These are phyloP conservation scores for Vachellia pachyceras DNA, from an alignment of 306 rosid species.

Conservation along the genomic window DNA sequence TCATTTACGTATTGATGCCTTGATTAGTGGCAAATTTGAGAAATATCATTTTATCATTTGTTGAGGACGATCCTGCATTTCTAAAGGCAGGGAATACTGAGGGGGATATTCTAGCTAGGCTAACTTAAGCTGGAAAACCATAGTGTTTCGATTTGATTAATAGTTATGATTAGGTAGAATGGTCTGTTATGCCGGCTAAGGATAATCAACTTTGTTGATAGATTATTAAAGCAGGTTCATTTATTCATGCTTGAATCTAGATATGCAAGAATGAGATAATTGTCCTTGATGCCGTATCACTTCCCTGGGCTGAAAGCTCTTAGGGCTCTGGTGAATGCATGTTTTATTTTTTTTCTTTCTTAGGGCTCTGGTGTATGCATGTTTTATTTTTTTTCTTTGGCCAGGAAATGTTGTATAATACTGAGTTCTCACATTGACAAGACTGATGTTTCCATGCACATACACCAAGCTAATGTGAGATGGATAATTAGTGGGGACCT, in stretches of 20 bases:
- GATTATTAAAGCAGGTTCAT: conserved; percentile 8
- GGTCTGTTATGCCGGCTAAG: conserved; percentile 3
- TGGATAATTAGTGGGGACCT: background rate
- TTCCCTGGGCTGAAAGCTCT: background rate
- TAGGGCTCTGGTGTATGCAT: background rate
- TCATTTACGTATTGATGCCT: conserved; percentile 38
- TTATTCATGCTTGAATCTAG: background rate
- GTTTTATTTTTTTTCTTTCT: background rate
- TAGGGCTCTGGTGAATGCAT: background rate
- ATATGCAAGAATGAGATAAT: background rate
- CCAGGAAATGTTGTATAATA: conserved; percentile 3
- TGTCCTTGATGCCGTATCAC: background rate
- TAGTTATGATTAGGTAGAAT: conserved; percentile 21
- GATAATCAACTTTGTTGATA: conserved; percentile 2
- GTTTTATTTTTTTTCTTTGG: background rate
- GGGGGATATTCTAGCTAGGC: conserved; percentile 15
- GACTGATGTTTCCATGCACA: background rate
- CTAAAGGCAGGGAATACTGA: conserved; percentile 12
- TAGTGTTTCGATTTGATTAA: background rate
- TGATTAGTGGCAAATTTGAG: conserved; percentile 40
- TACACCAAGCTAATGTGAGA: background rate
- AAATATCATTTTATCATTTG: conserved; percentile 12
- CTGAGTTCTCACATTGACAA: background rate
- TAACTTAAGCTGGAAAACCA: conserved; percentile 10
- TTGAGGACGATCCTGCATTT: background rate